A percentile compares a stretch with the other conserved stretches of the same genome.
These are phyloP conservation scores for Mucor circinelloides DNA, from an alignment of 371 early-diverging fungal genomes.

Conservation along the genomic window DNA sequence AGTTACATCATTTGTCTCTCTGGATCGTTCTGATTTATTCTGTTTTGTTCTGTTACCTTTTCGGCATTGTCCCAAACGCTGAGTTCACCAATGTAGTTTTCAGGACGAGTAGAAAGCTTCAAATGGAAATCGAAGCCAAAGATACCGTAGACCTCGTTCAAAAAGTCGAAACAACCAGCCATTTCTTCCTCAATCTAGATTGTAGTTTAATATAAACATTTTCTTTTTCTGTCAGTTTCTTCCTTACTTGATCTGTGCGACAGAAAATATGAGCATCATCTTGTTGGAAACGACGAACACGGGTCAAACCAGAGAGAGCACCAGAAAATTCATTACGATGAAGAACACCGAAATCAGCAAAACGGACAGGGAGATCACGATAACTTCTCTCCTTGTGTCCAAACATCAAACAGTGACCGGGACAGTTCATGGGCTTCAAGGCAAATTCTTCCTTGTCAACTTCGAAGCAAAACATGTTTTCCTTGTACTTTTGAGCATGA, in stretches of 20 bases:
- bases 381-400: slow-evolving; percentile 90
- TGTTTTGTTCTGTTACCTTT: slow-evolving; percentile 53
- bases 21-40: not conserved
- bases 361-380: slow-evolving; percentile 96
- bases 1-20: not conserved
- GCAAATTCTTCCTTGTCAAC: slow-evolving; percentile 90
- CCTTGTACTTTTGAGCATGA: slow-evolving; percentile 99
- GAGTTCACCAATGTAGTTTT: slow-evolving; percentile 95
- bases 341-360: slow-evolving; percentile 99
- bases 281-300: slow-evolving; percentile 99
- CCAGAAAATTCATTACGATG: slow-evolving; percentile 99
- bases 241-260: slow-evolving; percentile 75
- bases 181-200: slow-evolving; percentile 76
- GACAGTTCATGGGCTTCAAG: slow-evolving; percentile 99
- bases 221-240: not conserved
- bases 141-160: slow-evolving; percentile 85
- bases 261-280: slow-evolving; percentile 99
- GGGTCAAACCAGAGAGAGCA: slow-evolving; percentile 96
- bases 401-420: slow-evolving; percentile 97
- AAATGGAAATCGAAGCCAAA: slow-evolving; percentile 93
- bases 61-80: slow-evolving; percentile 97
- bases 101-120: slow-evolving; percentile 97
- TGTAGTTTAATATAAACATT: not conserved
- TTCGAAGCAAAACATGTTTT: slow-evolving; percentile 98
- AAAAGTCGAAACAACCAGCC: slow-evolving; percentile 74